Conservation (phyloP, 1,139 yeast genomes). For the Suhomyces choctaworum region DNA sequence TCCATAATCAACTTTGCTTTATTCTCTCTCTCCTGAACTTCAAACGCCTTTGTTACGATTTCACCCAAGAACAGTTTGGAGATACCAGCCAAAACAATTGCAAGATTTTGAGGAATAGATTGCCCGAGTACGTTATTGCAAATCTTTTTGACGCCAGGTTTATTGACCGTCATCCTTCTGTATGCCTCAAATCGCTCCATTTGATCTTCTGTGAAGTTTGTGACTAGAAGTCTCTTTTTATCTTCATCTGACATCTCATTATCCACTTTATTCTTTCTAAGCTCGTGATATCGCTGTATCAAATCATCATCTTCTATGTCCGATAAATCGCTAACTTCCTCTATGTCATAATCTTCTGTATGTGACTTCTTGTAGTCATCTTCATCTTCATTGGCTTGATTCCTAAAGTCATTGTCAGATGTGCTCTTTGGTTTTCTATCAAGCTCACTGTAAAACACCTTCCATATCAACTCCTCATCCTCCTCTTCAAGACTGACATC, state of each 20-base stretch:
- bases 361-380: constrained; percentile 19
- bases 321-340: constrained; percentile 29
- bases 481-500: constrained; percentile 50
- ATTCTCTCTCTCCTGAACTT: constrained; percentile 57
- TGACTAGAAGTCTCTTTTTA: constrained; percentile 62
- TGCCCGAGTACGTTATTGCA: constrained; percentile 82
- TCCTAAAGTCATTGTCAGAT: background rate
- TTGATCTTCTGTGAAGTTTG: constrained; percentile 77
- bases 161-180: constrained; percentile 78
- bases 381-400: constrained; percentile 2
- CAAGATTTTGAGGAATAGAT: constrained; percentile 78
- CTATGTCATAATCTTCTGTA: constrained; percentile 12
- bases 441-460: constrained; percentile 39
- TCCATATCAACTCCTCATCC: constrained; percentile 48
- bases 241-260: constrained; percentile 45
- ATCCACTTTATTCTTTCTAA: constrained; percentile 27
- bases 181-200: constrained; percentile 87
- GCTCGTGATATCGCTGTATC: constrained; percentile 31
- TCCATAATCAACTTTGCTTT: constrained; percentile 43
- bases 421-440: constrained; percentile 5
- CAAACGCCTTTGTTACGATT: constrained; percentile 77
- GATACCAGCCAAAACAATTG: constrained; percentile 81
- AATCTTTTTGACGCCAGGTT: constrained; percentile 75
- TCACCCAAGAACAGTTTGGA: constrained; percentile 89
- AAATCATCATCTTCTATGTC: constrained; percentile 42